phyloP scores from a whole-genome alignment of 2,329 filamentous ascomycete genomes.

The Knufia petricola region DNA sequence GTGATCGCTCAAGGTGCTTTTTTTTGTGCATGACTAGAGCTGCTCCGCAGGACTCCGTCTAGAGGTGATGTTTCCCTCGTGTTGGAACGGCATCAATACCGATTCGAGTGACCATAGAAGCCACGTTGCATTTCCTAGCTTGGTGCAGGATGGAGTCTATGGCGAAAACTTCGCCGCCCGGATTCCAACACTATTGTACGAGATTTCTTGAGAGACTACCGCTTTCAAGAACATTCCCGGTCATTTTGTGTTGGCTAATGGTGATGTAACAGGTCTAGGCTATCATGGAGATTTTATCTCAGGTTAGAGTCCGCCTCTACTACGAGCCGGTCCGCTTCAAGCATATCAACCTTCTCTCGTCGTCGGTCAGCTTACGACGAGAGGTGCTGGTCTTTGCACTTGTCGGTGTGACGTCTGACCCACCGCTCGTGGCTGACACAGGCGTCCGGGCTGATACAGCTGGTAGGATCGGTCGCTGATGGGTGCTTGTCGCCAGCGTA shows the following conservation, averaged over 20 bases:
- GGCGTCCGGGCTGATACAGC: slow-evolving; percentile 43
- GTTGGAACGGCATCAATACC: slow-evolving; percentile 66
- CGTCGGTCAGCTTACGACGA: slow-evolving; percentile 79
- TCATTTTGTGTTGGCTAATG: slow-evolving; percentile 63
- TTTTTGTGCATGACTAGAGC: too few species aligned
- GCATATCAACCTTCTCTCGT: slow-evolving; percentile 87
- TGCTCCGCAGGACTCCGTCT: slow-evolving; percentile 58
- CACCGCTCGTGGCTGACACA: slow-evolving; percentile 33
- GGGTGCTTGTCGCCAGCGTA: slow-evolving; percentile 62
- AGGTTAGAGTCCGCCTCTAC: slow-evolving; percentile 60
- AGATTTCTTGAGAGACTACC: background rate
- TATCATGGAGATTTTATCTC: slow-evolving; percentile 57
- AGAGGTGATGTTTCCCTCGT: slow-evolving; percentile 79
- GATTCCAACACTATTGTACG: slow-evolving; percentile 63
- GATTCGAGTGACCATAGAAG: slow-evolving; percentile 43
- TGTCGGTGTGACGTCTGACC: slow-evolving; percentile 30
- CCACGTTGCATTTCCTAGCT: slow-evolving; percentile 67
- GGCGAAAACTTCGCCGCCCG: slow-evolving; percentile 58
- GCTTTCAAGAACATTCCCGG: slow-evolving; percentile 34
- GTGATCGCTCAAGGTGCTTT: too few species aligned
- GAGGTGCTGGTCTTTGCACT: slow-evolving; percentile 43
- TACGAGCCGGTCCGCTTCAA: too few species aligned
- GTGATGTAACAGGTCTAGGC: slow-evolving; percentile 41
- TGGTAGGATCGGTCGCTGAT: slow-evolving; percentile 51
- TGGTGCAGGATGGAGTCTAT: slow-evolving; percentile 67